phyloP scores from a whole-genome alignment of 1,284 basidiomycete species.

The Retiboletus fuscus region DNA sequence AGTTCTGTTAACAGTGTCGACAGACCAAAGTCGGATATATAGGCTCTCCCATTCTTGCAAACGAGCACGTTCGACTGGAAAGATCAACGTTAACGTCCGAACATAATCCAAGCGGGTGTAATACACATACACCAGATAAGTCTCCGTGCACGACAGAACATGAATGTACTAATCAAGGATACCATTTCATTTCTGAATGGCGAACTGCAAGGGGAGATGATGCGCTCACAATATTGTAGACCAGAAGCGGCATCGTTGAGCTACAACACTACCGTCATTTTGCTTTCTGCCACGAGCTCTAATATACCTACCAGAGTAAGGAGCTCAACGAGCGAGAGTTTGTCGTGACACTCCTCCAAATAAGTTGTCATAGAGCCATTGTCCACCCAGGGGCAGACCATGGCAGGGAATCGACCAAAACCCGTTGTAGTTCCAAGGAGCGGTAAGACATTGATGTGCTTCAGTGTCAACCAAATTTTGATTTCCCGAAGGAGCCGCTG shows the following conservation, averaged over 20 bases:
- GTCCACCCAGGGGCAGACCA: constrained; percentile 24
- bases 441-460: constrained; percentile 21
- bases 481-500: constrained; percentile 29
- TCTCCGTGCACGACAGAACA: constrained; percentile 30
- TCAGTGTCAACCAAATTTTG: constrained; percentile 27
- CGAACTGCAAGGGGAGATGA: neutral
- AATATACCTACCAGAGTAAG: constrained; percentile 18
- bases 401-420: constrained; percentile 28
- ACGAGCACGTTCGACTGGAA: constrained; percentile 19
- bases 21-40: constrained; percentile 33
- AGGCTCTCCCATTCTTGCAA: neutral
- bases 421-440: constrained; percentile 19
- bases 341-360: constrained; percentile 3
- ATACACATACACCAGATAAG: constrained; percentile 25
- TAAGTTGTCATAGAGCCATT: constrained; percentile 21
- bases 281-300: neutral
- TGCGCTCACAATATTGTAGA: constrained; percentile 26
- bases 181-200: neutral
- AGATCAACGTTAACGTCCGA: neutral
- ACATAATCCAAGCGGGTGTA: neutral
- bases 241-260: constrained; percentile 13
- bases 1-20: constrained; percentile 38
- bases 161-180: constrained; percentile 24
- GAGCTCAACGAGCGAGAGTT: constrained; percentile 1
- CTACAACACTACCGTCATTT: constrained; percentile 2